Conservation (phyloP, 208 protist genomes). For the Trypanosoma platydactyli region DNA sequence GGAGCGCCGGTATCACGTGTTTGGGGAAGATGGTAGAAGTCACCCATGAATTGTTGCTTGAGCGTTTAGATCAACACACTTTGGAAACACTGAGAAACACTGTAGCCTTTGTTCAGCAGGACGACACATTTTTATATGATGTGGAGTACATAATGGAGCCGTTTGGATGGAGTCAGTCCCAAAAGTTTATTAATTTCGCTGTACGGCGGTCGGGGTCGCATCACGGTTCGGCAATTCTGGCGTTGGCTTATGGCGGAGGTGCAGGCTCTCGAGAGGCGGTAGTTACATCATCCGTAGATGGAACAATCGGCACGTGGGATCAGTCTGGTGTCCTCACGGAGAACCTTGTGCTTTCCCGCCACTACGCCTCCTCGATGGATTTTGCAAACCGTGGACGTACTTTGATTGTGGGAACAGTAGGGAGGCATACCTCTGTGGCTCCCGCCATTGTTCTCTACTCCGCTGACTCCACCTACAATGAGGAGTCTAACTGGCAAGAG, state of each 20-base stretch:
- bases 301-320: slow-evolving; percentile 86
- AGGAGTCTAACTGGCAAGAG: slow-evolving; percentile 74
- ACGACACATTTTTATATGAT: slow-evolving; percentile 84
- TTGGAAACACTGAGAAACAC: slow-evolving; percentile 50
- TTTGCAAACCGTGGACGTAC: slow-evolving; percentile 68
- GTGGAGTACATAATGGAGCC: slow-evolving; percentile 88
- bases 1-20: slow-evolving; percentile 82
- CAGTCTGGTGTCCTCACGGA: slow-evolving; percentile 56
- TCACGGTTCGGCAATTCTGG: slow-evolving; percentile 68
- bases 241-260: slow-evolving; percentile 64
- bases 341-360: slow-evolving; percentile 73
- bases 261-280: slow-evolving; percentile 61
- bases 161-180: slow-evolving; percentile 67
- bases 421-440: slow-evolving; percentile 38
- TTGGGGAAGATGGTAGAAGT: slow-evolving; percentile 86
- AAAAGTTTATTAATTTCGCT: slow-evolving; percentile 58
- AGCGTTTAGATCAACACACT: slow-evolving; percentile 52
- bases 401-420: slow-evolving; percentile 76
- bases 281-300: slow-evolving; percentile 82
- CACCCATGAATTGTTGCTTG: slow-evolving; percentile 52
- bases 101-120: slow-evolving; percentile 61
- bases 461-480: slow-evolving; percentile 44
- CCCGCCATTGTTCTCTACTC: slow-evolving; percentile 83
- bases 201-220: slow-evolving; percentile 51
- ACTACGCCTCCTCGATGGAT: slow-evolving; percentile 86